phyloP scores from a whole-genome alignment of 176 grass and related monocot genomes.

The Leersia perrieri region DNA sequence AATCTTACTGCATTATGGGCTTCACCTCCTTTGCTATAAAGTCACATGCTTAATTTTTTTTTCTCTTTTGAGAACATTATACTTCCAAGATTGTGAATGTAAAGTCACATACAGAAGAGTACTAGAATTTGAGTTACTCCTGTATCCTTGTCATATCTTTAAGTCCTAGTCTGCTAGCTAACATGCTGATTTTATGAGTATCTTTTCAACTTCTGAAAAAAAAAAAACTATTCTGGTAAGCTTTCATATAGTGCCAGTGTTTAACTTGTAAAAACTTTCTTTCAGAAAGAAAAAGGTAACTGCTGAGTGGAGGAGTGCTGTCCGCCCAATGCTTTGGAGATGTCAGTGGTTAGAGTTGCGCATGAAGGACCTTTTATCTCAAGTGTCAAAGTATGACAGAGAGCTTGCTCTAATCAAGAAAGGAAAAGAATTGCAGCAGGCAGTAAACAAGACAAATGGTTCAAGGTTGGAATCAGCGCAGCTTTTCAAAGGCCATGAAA shows the following conservation, averaged over 20 bases:
- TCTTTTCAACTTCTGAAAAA: constrained; percentile 1
- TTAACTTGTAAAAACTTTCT: constrained; percentile 12
- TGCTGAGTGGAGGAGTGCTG: constrained; percentile 64
- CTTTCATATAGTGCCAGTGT: constrained; percentile 22
- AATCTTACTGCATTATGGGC: not conserved
- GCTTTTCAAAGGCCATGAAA: constrained; percentile 41
- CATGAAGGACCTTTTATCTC: constrained; percentile 70
- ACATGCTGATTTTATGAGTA: constrained; percentile 18
- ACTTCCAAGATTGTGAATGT: not conserved
- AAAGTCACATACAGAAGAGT: not conserved
- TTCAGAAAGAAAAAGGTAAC: constrained; percentile 89
- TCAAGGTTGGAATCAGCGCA: constrained; percentile 51
- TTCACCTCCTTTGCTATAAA: not conserved
- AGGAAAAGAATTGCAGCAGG: constrained; percentile 60
- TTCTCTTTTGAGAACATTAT: not conserved
- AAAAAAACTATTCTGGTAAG: not conserved
- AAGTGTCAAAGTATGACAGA: constrained; percentile 79
- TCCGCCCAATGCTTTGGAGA: constrained; percentile 73
- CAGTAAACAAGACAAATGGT: constrained; percentile 55
- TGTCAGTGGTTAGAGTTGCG: constrained; percentile 83
- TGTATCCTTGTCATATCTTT: constrained; percentile 6
- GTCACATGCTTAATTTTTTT: not conserved
- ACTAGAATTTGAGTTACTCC: not conserved
- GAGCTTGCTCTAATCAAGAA: constrained; percentile 64
- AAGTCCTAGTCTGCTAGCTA: not conserved